Evolutionary conservation across 2,329 filamentous ascomycete genomes (phyloP).

Genomic region (Talaromyces piceae): DNA sequence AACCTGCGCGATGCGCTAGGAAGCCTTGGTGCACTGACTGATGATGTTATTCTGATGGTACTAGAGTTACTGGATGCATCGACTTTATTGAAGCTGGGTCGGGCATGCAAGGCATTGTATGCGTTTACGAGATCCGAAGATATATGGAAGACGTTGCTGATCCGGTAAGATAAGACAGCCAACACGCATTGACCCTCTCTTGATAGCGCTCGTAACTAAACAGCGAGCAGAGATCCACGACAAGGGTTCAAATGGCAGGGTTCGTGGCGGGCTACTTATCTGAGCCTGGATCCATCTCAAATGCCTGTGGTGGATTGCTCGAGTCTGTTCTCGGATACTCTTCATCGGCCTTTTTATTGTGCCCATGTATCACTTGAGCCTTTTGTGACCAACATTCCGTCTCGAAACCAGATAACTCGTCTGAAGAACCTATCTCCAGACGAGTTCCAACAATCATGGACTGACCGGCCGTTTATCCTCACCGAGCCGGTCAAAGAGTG

Average conservation of each 20-base stretch:
- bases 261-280: slow-evolving; percentile 74
- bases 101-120: slow-evolving; percentile 77
- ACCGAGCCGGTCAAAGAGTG: slow-evolving; percentile 74
- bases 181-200: background rate
- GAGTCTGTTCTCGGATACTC: slow-evolving; percentile 78
- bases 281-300: slow-evolving; percentile 50
- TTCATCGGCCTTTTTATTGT: slow-evolving; percentile 87
- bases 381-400: slow-evolving; percentile 65
- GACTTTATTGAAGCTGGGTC: slow-evolving; percentile 59
- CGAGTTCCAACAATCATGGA: slow-evolving; percentile 71
- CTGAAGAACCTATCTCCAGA: slow-evolving; percentile 60
- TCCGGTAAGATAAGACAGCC: slow-evolving; percentile 59
- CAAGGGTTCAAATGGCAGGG: slow-evolving; percentile 61
- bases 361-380: slow-evolving; percentile 62
- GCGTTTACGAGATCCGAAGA: slow-evolving; percentile 80
- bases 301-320: slow-evolving; percentile 61
- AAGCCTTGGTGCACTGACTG: slow-evolving; percentile 60
- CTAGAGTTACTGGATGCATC: slow-evolving; percentile 65
- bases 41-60: slow-evolving; percentile 69
- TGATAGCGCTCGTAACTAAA: background rate
- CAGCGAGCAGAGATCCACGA: slow-evolving; percentile 13
- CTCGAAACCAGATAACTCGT: slow-evolving; percentile 63
- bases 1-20: slow-evolving; percentile 64
- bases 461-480: slow-evolving; percentile 75
- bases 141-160: slow-evolving; percentile 77